Evolutionary conservation across 2,329 filamentous ascomycete species (phyloP).

Genomic region (Claviceps sp.): DNA sequence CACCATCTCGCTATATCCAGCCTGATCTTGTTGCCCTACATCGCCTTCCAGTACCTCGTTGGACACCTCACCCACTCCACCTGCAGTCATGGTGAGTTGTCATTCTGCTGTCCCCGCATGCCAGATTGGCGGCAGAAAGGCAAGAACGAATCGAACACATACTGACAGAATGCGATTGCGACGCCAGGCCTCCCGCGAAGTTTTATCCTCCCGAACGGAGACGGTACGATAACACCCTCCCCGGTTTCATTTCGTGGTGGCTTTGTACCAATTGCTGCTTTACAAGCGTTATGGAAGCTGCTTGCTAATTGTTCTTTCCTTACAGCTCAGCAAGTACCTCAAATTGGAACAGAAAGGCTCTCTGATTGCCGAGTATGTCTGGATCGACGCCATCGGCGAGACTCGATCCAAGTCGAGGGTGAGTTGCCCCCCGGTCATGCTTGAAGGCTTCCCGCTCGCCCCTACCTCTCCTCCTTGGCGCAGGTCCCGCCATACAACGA

Average conservation of each 20-base stretch:
- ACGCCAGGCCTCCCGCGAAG: conserved; percentile 16
- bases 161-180: background rate
- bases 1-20: no score
- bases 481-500: background rate
- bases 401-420: conserved; percentile 94
- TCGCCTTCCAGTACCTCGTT: background rate
- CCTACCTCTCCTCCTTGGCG: background rate
- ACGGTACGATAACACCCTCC: conserved; percentile 16
- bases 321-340: conserved; percentile 83
- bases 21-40: no score
- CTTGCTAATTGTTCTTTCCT: conserved; percentile 12
- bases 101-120: background rate
- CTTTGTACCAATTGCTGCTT: background rate
- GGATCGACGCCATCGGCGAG: conserved; percentile 75
- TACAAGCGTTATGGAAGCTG: background rate
- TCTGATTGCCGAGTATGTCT: conserved; percentile 93
- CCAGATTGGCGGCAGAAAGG: background rate
- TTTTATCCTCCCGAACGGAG: conserved; percentile 18
- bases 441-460: no score
- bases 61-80: background rate
- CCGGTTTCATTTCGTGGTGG: background rate
- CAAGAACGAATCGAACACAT: background rate
- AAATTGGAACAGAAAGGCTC: conserved; percentile 76
- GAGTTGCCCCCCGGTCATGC: conserved; percentile 27
- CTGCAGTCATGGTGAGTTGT: background rate